Evolutionary conservation across 805 yeast species (phyloP), one percentile per base, ranked within the genome.

Genomic region (Cyberlindnera suaveolens): DNA sequence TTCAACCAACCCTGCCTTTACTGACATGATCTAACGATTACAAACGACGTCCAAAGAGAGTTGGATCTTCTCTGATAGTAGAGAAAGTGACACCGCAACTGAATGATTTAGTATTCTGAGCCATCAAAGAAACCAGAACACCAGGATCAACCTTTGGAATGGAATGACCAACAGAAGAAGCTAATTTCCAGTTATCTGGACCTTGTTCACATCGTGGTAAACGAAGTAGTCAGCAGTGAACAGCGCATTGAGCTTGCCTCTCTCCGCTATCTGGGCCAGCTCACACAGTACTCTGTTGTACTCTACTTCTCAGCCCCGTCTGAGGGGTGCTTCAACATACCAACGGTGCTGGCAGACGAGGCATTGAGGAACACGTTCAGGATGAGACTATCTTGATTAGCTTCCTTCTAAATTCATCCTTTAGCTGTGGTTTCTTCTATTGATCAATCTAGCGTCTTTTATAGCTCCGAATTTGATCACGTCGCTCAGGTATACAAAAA

Each of bases 1-100:
- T 71, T 75, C 75, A 71, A 16, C 75, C 75, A 40, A 71, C 54
- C 47, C 75, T 59, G 4, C 75, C 75, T 8, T 57, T 56, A 6
- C 70, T 61, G 33, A 68, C 58, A 45, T 68, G 71, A 45, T 71
- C 75, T 39, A 71, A 54, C 1, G 75, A 41, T 29, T 49, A 48
- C 5, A 51, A 31, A 14, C 51, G 36, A 32, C 53, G 43, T 5
- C 71, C 68, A 41, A 70, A 61, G 43, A 64, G 67, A 36, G 61
- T 65, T 0, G 75, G 75, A 23, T 63, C 65, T 38, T 71, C 75
- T 41, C 67, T 62, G 19, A 71, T 61, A 3, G 75, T 70, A 16
- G 69, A 60, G 40, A 65, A 66, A 3, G 75, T 71, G 32, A 70
- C 51, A 5, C 71, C 75, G 48, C 70, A 68, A 3, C 64, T 49